A percentile compares a stretch with the other conserved stretches of the same genome.
Conservation (phyloP, 2,329 filamentous ascomycete genomes). For the Emydomyces testavorans region DNA sequence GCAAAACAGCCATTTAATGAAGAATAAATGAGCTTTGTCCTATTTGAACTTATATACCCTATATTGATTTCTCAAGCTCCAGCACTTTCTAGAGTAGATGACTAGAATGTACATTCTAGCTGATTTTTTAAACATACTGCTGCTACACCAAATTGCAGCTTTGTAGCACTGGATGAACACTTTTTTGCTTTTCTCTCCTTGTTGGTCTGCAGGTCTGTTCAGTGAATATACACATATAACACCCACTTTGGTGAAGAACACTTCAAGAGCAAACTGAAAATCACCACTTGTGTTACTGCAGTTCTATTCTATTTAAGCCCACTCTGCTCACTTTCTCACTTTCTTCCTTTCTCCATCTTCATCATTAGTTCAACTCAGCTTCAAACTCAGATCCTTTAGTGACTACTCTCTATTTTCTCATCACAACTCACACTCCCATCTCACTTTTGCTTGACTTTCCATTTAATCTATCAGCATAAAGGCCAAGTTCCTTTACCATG, state of each 20-base stretch:
- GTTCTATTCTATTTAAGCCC: background rate
- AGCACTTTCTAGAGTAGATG: background rate
- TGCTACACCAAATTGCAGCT: too few species aligned
- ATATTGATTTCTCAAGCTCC: background rate
- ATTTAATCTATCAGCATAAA: background rate
- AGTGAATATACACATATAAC: background rate
- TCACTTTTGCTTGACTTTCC: background rate
- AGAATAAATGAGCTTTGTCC: conserved; percentile 7
- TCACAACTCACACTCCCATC: background rate
- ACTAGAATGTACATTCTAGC: background rate
- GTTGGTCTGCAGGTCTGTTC: too few species aligned
- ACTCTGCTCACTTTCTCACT: background rate
- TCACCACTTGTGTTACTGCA: background rate
- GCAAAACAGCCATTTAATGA: conserved; percentile 11
- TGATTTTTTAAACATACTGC: too few species aligned
- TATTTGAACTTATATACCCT: conserved; percentile 1
- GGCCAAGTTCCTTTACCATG: conserved; percentile 10
- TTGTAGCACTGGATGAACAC: too few species aligned
- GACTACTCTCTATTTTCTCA: background rate
- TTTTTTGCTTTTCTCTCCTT: too few species aligned
- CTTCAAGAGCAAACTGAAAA: background rate
- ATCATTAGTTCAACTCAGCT: background rate
- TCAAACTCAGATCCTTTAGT: background rate
- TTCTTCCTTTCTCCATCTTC: conserved; percentile 2
- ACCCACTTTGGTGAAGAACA: too few species aligned